A percentile compares a stretch with the other conserved stretches of the same genome.
Evolutionary conservation across 2,329 filamentous ascomycete genomes (phyloP).

Genomic region (Aspergillus melleus): DNA sequence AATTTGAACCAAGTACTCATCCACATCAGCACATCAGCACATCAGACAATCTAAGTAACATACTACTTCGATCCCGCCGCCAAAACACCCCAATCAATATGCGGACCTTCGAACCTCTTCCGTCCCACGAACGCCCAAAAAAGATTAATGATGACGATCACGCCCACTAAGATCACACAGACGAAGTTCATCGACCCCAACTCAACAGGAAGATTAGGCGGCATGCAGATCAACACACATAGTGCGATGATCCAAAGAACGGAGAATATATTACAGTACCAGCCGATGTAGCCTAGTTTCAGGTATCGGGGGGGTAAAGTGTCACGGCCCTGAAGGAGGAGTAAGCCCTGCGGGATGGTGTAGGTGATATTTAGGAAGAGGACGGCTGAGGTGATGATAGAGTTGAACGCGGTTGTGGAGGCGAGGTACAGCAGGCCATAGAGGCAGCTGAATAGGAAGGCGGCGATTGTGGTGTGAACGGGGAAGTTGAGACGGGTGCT

Average conservation of each 20-base stretch:
- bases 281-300: not conserved
- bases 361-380: not conserved
- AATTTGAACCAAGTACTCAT: too few relatives aligned
- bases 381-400: not conserved
- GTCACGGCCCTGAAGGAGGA: not conserved
- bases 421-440: not conserved
- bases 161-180: not conserved
- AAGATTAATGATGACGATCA: not conserved
- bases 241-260: not conserved
- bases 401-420: not conserved
- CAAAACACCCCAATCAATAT: not conserved
- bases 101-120: not conserved
- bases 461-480: not conserved
- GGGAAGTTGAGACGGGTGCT: not conserved
- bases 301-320: not conserved
- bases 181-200: not conserved
- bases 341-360: not conserved
- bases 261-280: not conserved
- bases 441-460: not conserved
- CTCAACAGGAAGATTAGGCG: not conserved
- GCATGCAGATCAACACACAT: not conserved
- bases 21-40: too few relatives aligned
- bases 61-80: not conserved
- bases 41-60: too few relatives aligned
- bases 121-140: not conserved